phyloP scores from a whole-genome alignment of 768 basidiomycete species.

The Chalciporus piperatus region DNA sequence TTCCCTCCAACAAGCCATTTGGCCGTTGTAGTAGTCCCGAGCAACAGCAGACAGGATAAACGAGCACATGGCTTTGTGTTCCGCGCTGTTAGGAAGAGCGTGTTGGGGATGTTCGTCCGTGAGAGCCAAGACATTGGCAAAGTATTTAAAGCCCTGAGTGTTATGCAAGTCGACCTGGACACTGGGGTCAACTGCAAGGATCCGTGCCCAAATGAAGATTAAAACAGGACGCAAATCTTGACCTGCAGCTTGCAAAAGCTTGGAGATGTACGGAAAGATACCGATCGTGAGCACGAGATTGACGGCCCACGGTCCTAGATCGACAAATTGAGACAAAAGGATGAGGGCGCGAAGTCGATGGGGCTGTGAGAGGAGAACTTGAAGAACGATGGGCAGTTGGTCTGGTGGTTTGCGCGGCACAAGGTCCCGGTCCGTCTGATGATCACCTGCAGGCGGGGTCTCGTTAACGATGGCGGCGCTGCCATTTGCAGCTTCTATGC shows the following conservation, averaged over 20 bases:
- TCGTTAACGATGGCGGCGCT: slow-evolving; percentile 18
- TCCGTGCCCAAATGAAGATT: slow-evolving; percentile 98
- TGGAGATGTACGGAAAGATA: slow-evolving; percentile 98
- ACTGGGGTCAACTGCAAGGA: slow-evolving; percentile 91
- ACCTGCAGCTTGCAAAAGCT: slow-evolving; percentile 91
- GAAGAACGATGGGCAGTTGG: slow-evolving; percentile 95
- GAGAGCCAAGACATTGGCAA: slow-evolving; percentile 70
- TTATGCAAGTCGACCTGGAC: slow-evolving; percentile 90
- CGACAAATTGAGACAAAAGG: slow-evolving; percentile 94
- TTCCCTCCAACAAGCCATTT: slow-evolving; percentile 79
- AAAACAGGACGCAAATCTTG: slow-evolving; percentile 95
- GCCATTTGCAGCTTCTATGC: slow-evolving; percentile 16
- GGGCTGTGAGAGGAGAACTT: slow-evolving; percentile 94
- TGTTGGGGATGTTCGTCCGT: slow-evolving; percentile 54
- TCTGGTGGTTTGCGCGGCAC: slow-evolving; percentile 92
- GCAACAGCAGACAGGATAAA: slow-evolving; percentile 91
- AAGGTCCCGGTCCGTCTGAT: slow-evolving; percentile 38
- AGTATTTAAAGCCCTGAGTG: slow-evolving; percentile 80
- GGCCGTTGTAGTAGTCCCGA: slow-evolving; percentile 85
- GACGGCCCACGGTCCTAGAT: slow-evolving; percentile 98
- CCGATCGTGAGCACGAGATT: slow-evolving; percentile 94
- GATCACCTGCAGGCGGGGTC: neutral
- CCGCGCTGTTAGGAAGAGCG: slow-evolving; percentile 86
- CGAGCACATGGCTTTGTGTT: slow-evolving; percentile 98
- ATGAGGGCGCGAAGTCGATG: slow-evolving; percentile 95